phyloP scores from a whole-genome alignment of 2,329 filamentous ascomycete genomes.

The Tolypocladium amazonense region DNA sequence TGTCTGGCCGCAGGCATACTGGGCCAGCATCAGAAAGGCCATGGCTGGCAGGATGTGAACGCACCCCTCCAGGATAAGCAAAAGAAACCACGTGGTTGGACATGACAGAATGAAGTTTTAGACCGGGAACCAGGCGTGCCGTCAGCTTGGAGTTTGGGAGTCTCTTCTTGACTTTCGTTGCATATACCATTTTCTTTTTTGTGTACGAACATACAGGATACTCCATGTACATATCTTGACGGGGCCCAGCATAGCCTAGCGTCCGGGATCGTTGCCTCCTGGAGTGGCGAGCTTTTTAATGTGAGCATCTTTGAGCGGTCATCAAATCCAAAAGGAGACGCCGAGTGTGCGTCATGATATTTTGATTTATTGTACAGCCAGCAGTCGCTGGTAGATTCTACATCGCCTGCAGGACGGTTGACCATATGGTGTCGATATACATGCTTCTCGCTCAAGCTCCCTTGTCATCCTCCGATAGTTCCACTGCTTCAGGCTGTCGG shows the following conservation, averaged over 20 bases:
- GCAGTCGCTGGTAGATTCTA: constrained; percentile 2
- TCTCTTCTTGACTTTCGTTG: constrained; percentile 15
- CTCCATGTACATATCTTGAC: background rate
- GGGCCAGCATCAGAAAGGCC: constrained; percentile 46
- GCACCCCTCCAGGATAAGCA: background rate
- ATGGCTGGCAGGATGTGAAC: constrained; percentile 21
- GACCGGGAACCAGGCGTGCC: constrained; percentile 9
- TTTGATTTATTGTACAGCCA: constrained; percentile 4
- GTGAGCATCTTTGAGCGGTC: background rate
- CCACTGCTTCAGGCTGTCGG: background rate
- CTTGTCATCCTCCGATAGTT: background rate
- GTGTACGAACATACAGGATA: constrained; percentile 4
- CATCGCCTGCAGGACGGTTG: background rate
- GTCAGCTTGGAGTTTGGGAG: constrained; percentile 20
- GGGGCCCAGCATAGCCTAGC: constrained; percentile 6
- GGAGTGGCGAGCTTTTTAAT: background rate
- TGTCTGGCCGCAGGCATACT: constrained; percentile 52
- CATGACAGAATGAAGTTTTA: background rate
- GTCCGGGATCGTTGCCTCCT: constrained; percentile 1
- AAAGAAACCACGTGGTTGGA: constrained; percentile 4
- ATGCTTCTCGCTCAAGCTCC: background rate
- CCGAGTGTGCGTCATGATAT: background rate
- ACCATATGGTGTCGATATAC: background rate
- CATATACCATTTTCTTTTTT: constrained; percentile 11
- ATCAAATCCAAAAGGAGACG: background rate